phyloP scores from a whole-genome alignment of 371 early-diverging fungal species.

The Blyttiomyces sp. region DNA sequence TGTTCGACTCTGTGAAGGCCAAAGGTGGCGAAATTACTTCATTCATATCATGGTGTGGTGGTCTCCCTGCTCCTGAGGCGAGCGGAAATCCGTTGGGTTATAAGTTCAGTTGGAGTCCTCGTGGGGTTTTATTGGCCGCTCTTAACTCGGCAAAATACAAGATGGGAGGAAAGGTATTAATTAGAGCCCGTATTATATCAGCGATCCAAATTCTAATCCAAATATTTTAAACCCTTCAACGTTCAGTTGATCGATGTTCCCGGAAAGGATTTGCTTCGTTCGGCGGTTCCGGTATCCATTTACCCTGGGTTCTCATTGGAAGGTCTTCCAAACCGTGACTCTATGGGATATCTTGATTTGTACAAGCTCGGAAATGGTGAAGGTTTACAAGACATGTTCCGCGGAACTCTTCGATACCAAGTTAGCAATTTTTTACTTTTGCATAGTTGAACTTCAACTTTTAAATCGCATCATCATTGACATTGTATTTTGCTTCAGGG shows the following conservation, averaged over 20 bases:
- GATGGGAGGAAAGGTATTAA: slow-evolving; percentile 75
- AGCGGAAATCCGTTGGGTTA: slow-evolving; percentile 97
- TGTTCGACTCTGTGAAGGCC: slow-evolving; percentile 72
- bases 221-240: not conserved
- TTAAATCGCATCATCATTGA: no score
- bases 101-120: slow-evolving; percentile 98
- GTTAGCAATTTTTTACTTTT: not conserved
- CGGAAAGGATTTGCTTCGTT: slow-evolving; percentile 35
- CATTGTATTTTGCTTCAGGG: slow-evolving; percentile 26
- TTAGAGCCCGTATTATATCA: not conserved
- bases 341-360: slow-evolving; percentile 79
- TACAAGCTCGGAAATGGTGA: slow-evolving; percentile 50
- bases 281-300: slow-evolving; percentile 31
- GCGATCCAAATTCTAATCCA: not conserved
- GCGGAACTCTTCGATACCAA: slow-evolving; percentile 56
- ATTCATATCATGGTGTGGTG: slow-evolving; percentile 97
- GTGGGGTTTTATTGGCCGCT: slow-evolving; percentile 88
- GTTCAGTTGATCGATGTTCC: slow-evolving; percentile 33
- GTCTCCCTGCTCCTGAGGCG: slow-evolving; percentile 96
- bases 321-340: slow-evolving; percentile 86
- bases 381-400: slow-evolving; percentile 66
- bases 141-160: slow-evolving; percentile 88
- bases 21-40: slow-evolving; percentile 52
- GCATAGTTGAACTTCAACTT: not conserved
- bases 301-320: slow-evolving; percentile 66